These are phyloP conservation scores for Austroboletus eburneus DNA, from an alignment of 768 basidiomycete species.

Conservation along the genomic window DNA sequence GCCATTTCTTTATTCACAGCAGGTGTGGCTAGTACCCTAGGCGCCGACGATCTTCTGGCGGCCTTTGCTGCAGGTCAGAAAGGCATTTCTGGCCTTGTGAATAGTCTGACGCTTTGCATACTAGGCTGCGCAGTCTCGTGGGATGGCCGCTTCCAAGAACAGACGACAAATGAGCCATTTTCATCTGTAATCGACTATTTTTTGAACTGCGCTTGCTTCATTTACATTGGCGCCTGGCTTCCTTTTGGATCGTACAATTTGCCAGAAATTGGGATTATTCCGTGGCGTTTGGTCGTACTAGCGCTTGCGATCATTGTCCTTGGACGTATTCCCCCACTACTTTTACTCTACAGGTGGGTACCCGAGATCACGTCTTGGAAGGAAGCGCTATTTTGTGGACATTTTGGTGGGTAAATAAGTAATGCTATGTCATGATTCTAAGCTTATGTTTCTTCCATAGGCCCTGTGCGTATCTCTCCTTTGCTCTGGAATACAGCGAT, in stretches of 20 bases:
- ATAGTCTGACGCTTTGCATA: too few species aligned
- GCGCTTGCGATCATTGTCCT: constrained; percentile 65
- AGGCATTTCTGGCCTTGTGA: too few species aligned
- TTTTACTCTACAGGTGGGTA: constrained; percentile 75
- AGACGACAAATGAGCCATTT: constrained; percentile 83
- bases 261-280: constrained; percentile 55
- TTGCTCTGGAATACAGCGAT: neutral
- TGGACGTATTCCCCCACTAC: constrained; percentile 75
- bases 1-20: constrained; percentile 69
- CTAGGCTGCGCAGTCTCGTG: constrained; percentile 87
- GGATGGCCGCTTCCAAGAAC: constrained; percentile 80
- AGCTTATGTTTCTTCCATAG: constrained; percentile 27
- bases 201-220: constrained; percentile 74
- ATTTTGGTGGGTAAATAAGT: constrained; percentile 59
- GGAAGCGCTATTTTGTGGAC: constrained; percentile 88
- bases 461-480: constrained; percentile 42
- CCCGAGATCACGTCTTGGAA: constrained; percentile 83
- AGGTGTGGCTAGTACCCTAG: constrained; percentile 77
- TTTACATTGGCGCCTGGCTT: constrained; percentile 87
- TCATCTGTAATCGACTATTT: constrained; percentile 89
- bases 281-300: constrained; percentile 69
- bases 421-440: neutral
- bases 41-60: constrained; percentile 85
- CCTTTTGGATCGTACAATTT: constrained; percentile 58
- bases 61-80: constrained; percentile 74